Base-by-base conservation (phyloP, 2,329 filamentous ascomycete genomes). In the Ceratocystis albifundus region DNA sequence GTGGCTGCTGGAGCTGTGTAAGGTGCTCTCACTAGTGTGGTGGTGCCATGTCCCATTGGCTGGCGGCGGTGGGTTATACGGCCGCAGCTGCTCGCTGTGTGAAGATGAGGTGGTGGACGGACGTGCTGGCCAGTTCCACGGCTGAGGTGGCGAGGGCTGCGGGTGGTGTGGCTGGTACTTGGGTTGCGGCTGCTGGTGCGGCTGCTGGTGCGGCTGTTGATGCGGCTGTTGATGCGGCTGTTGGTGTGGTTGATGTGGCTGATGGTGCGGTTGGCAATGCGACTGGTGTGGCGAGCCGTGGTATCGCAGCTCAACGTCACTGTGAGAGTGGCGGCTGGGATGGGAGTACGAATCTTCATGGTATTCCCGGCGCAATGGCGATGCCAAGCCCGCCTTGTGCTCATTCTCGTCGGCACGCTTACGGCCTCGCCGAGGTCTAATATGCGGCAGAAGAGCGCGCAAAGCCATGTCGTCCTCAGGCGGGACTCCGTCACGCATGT, bases 401-500 rank as follows among this genome's bases (percentile, higher is more conserved):
- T 84, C 81, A 5, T 84, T 81, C 17, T 87, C 85, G 6, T 87
- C 85, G 0, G 84, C 82, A 71, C 85, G 84, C 72, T 87, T 82
- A 44, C 80, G 81, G 68, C 82, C 85, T 71, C 81, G 81, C 72
- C 80, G 87, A 68, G 79, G 87, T 69, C 80, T 82, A 71, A 83
- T 88, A 67, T 94, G 87, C 32, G 92, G 91, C 62, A 96, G 80
- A 2, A 96, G 80, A 1, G 91, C 90, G 68, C 91, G 82, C 62
- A 96, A 79, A 1, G 91, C 92, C 74, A 96, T 84, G 74, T 96
- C 92, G 74, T 96, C 92, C 73, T 96, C 90, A 1, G 90, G 77
- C 0, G 87, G 82, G 0, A 96, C 90, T 5, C 90, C 90, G 75
- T 96, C 92, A 57, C 92, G 84, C 17, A 84, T 84, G 41, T 82